phyloP scores from a whole-genome alignment of 192 early-diverging fungal genomes.

The Chytriomyces sp. region DNA sequence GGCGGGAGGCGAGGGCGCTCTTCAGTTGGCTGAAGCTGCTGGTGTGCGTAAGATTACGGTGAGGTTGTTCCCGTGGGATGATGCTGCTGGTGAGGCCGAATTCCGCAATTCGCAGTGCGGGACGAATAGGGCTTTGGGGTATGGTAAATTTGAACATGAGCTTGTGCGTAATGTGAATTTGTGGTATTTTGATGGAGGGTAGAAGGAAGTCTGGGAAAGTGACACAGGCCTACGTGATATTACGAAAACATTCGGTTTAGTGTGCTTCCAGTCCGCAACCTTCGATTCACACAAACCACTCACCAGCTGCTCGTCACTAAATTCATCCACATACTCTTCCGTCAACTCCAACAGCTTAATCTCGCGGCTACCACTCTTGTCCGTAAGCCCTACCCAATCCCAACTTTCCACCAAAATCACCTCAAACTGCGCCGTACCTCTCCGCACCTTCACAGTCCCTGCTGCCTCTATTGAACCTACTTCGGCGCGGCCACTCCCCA shows the following conservation, averaged over 20 bases:
- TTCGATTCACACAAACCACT: background rate
- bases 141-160: constrained; percentile 18
- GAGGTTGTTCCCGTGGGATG: background rate
- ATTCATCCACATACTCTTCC: constrained; percentile 2
- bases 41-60: background rate
- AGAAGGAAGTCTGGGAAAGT: constrained; percentile 27
- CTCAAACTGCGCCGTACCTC: constrained; percentile 25
- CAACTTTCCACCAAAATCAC: constrained; percentile 21
- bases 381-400: constrained; percentile 7
- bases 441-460: background rate
- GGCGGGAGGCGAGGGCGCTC: background rate
- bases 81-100: constrained; percentile 8
- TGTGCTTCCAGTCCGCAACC: background rate
- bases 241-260: background rate
- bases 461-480: background rate
- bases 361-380: constrained; percentile 10
- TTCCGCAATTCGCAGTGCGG: background rate
- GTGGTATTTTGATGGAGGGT: constrained; percentile 14
- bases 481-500: background rate
- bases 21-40: background rate
- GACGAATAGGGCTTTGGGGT: background rate
- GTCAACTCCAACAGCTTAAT: constrained; percentile 5
- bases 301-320: constrained; percentile 21
- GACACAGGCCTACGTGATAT: background rate
- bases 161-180: constrained; percentile 18